Percentiles rank a stretch among this genome's conserved stretches.
Evolutionary conservation across 345 rosid genomes (phyloP).

Genomic region (Salix brachista): DNA sequence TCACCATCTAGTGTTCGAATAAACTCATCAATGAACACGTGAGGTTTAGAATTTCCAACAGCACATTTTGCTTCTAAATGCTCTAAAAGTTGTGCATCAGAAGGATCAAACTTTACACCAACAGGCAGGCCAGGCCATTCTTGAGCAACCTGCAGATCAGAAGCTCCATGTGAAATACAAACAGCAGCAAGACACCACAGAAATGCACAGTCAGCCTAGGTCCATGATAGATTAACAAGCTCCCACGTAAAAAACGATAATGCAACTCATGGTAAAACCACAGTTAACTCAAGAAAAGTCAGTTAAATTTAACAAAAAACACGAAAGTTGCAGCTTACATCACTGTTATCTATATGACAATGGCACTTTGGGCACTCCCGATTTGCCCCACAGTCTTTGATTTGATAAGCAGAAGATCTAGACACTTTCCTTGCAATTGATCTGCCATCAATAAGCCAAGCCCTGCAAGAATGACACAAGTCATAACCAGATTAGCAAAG

Average conservation of each 20-base stretch:
- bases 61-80: constrained; percentile 80
- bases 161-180: neutral
- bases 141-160: constrained; percentile 41
- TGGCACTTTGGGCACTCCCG: constrained; percentile 78
- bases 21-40: constrained; percentile 62
- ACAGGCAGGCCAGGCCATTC: constrained; percentile 91
- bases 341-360: constrained; percentile 60
- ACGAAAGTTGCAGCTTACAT: constrained; percentile 46
- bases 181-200: neutral
- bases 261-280: neutral
- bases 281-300: neutral
- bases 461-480: constrained; percentile 41
- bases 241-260: neutral
- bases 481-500: neutral
- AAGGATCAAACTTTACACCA: constrained; percentile 95
- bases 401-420: constrained; percentile 41
- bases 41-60: constrained; percentile 44
- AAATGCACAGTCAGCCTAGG: neutral
- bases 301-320: neutral
- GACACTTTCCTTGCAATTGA: constrained; percentile 73
- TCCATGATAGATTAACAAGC: neutral
- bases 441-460: constrained; percentile 72
- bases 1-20: constrained; percentile 56
- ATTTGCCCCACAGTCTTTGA: constrained; percentile 61
- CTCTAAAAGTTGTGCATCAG: constrained; percentile 66